Evolutionary conservation across 129 eudicot genomes (phyloP).

Genomic region (Deinandra increscens): DNA sequence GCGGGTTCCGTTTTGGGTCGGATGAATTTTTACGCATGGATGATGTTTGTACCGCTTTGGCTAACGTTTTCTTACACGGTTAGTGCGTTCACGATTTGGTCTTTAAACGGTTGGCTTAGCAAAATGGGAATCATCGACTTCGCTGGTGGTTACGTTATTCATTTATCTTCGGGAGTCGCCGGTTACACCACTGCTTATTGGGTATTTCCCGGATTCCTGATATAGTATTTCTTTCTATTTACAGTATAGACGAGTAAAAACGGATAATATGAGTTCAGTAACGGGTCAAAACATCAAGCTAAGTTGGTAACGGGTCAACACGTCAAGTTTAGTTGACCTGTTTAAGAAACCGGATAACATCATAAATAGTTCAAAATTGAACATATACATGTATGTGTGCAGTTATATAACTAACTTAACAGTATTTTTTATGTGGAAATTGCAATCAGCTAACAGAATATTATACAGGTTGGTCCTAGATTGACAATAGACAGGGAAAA

Average conservation of each 20-base stretch:
- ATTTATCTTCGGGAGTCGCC: constrained; percentile 64
- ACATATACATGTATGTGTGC: no score
- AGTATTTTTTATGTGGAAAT: no score
- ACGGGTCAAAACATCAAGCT: neutral
- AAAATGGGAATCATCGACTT: constrained; percentile 62
- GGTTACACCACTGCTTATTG: constrained; percentile 64
- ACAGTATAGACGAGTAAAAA: neutral
- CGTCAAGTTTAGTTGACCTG: neutral
- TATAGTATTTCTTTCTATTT: neutral
- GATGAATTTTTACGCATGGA: constrained; percentile 69
- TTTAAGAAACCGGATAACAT: neutral
- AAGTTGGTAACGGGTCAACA: neutral
- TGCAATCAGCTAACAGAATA: neutral
- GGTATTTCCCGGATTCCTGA: constrained; percentile 23
- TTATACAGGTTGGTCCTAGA: constrained; percentile 56
- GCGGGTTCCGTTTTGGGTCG: constrained; percentile 65
- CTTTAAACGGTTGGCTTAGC: constrained; percentile 61
- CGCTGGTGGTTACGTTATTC: constrained; percentile 70
- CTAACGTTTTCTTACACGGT: constrained; percentile 62
- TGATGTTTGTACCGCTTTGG: constrained; percentile 71
- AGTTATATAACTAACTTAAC: no score
- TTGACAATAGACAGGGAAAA: constrained; percentile 35
- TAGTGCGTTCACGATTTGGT: constrained; percentile 63
- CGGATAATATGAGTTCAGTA: neutral
- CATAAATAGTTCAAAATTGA: no score